Evolutionary conservation across 352 stramenopile species (phyloP).

Genomic region (Peronosclerospora sorghi): DNA sequence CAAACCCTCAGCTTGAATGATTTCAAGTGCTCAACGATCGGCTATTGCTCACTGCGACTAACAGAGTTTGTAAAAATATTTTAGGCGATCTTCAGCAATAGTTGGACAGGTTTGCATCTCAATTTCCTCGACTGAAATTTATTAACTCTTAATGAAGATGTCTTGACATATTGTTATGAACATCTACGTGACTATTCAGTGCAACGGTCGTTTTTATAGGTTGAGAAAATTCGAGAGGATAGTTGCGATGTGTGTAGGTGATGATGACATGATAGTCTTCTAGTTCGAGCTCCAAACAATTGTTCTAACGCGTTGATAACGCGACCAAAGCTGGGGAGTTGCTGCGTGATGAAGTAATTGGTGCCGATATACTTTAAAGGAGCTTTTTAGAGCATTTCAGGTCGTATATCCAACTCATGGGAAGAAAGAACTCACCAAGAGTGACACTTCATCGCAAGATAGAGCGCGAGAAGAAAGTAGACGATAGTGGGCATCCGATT

Average conservation of each 20-base stretch:
- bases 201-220: slow-evolving; percentile 15
- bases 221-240: slow-evolving; percentile 24
- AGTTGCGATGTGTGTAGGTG: slow-evolving; percentile 10
- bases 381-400: no score
- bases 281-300: slow-evolving; percentile 7
- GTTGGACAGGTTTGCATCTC: no score
- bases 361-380: no score
- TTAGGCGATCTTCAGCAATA: no score
- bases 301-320: slow-evolving; percentile 1
- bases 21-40: no score
- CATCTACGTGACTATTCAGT: slow-evolving; percentile 6
- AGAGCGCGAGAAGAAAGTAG: slow-evolving; percentile 24
- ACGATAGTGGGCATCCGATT: slow-evolving; percentile 6
- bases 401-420: no score
- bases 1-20: no score
- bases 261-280: slow-evolving; percentile 11
- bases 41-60: no score
- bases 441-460: slow-evolving; percentile 33
- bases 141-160: no score
- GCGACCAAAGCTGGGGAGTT: slow-evolving; percentile 1
- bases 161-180: no score
- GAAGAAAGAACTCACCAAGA: slow-evolving; percentile 11
- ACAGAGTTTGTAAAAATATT: no score
- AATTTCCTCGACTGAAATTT: no score
- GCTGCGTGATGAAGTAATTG: slow-evolving; percentile 4